Evolutionary conservation across 1,139 yeast genomes (phyloP).

Genomic region (Diutina neorugosa): DNA sequence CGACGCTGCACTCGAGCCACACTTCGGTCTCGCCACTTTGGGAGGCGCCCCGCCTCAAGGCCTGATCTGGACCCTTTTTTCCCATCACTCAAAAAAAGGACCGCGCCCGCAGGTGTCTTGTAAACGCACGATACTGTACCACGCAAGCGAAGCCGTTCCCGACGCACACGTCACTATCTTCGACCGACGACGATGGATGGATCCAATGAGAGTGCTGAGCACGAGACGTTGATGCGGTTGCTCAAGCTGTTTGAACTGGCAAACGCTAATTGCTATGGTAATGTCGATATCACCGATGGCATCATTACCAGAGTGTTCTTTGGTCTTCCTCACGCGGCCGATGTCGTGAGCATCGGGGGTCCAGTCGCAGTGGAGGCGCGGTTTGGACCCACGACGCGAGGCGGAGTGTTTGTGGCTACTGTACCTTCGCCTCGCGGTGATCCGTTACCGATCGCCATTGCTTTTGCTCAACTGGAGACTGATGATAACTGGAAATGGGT

Average conservation of each 20-base stretch:
- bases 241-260: neutral
- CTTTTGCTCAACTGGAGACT: neutral
- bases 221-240: neutral
- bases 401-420: neutral
- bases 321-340: neutral
- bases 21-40: too few species aligned
- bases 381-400: neutral
- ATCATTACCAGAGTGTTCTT: neutral
- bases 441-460: neutral
- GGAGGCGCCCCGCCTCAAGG: neutral
- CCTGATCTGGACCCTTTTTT: neutral
- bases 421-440: neutral
- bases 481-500: neutral
- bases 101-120: neutral
- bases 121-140: neutral
- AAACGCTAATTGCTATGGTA: neutral
- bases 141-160: neutral
- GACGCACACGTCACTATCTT: neutral
- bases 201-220: neutral
- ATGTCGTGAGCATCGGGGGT: neutral
- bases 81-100: neutral
- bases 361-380: neutral
- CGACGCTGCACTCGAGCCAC: neutral
- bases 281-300: neutral
- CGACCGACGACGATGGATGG: neutral